These are phyloP conservation scores for Pleurotus sapidus DNA, from an alignment of 768 basidiomycete species.

Conservation along the genomic window DNA sequence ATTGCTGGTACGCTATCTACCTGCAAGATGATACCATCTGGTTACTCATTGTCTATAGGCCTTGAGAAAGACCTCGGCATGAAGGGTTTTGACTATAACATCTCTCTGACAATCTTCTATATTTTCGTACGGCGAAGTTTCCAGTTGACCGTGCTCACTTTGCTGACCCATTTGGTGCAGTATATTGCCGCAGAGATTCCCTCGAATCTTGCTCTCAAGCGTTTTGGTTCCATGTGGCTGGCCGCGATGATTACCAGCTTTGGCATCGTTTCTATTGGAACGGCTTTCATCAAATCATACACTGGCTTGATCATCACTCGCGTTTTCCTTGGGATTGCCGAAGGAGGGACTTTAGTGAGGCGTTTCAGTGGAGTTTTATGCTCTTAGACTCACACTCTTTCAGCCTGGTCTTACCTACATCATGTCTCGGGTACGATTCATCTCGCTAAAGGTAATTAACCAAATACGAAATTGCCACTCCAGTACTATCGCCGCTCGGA, in stretches of 20 bases:
- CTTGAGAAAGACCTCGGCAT: conserved; percentile 39
- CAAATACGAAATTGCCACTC: too few species aligned
- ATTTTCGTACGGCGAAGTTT: conserved; percentile 24
- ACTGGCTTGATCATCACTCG: conserved; percentile 32
- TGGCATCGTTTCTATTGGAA: conserved; percentile 34
- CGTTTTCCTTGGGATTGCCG: conserved; percentile 38
- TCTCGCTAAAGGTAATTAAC: too few species aligned
- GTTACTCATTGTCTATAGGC: conserved; percentile 16
- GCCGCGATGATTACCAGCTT: conserved; percentile 35
- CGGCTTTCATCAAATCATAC: conserved; percentile 36
- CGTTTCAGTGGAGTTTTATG: background rate
- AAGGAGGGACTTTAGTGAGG: conserved; percentile 39
- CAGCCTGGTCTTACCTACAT: conserved; percentile 38
- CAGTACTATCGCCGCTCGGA: conserved; percentile 37
- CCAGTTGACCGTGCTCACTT: background rate
- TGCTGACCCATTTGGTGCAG: conserved; percentile 15
- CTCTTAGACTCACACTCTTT: background rate
- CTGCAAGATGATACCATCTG: background rate
- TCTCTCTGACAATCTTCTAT: conserved; percentile 39
- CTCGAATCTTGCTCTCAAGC: conserved; percentile 39
- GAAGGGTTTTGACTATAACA: conserved; percentile 38
- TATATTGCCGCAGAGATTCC: conserved; percentile 37
- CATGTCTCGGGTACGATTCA: conserved; percentile 37
- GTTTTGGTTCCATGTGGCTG: conserved; percentile 36
- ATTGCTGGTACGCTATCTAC: conserved; percentile 22